These are phyloP conservation scores for Lachancea fermentati DNA, from an alignment of 805 yeast species.

Conservation along the genomic window DNA sequence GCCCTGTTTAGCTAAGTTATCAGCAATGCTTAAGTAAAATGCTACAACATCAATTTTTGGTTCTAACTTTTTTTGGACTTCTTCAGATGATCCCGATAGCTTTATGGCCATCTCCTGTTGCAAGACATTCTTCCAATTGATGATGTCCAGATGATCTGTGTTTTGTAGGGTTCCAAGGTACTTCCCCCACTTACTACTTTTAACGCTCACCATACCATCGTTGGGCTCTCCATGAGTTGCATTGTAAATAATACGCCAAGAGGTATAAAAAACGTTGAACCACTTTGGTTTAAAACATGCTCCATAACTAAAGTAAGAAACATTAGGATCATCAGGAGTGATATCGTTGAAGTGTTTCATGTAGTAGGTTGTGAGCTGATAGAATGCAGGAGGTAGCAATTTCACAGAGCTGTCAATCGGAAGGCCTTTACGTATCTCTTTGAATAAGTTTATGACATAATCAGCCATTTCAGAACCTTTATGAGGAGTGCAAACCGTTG, in stretches of 20 bases:
- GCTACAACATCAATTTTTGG: constrained; percentile 58
- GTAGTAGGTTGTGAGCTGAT: constrained; percentile 57
- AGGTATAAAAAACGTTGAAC: constrained; percentile 52
- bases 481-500: constrained; percentile 88
- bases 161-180: constrained; percentile 71
- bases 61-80: constrained; percentile 28
- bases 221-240: constrained; percentile 48
- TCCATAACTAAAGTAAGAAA: constrained; percentile 78
- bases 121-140: constrained; percentile 68
- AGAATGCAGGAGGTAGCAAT: constrained; percentile 41
- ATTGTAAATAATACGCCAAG: constrained; percentile 58
- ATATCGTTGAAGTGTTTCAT: constrained; percentile 49
- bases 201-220: constrained; percentile 82
- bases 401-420: constrained; percentile 12
- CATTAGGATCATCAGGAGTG: constrained; percentile 52
- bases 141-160: constrained; percentile 81
- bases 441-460: constrained; percentile 39
- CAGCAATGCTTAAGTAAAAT: constrained; percentile 63
- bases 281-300: constrained; percentile 62
- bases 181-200: constrained; percentile 77
- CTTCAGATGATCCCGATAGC: constrained; percentile 23
- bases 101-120: constrained; percentile 30
- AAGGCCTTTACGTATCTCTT: constrained; percentile 23
- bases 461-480: constrained; percentile 83
- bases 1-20: constrained; percentile 54